phyloP scores from a whole-genome alignment of 2,329 filamentous ascomycete species.

The Decorospora gaudefroyi region DNA sequence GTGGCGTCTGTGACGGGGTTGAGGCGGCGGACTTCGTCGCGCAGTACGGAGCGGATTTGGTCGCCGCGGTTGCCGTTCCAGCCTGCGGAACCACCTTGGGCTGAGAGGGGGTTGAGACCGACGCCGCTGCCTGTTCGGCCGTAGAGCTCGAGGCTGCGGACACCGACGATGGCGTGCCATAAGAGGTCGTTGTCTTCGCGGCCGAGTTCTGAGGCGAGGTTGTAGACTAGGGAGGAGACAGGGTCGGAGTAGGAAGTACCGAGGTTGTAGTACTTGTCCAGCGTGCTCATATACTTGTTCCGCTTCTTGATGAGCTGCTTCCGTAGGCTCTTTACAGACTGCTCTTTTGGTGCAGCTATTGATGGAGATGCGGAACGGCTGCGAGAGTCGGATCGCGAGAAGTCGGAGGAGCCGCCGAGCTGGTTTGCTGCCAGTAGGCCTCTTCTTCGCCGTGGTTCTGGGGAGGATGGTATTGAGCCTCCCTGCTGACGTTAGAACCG shows the following conservation, averaged over 20 bases:
- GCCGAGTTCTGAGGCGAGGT: slow-evolving; percentile 89
- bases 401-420: slow-evolving; percentile 45
- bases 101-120: slow-evolving; percentile 62
- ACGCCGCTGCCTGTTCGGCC: slow-evolving; percentile 82
- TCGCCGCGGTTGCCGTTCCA: slow-evolving; percentile 84
- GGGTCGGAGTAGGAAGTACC: slow-evolving; percentile 94
- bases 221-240: slow-evolving; percentile 92
- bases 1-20: slow-evolving; percentile 72
- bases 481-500: slow-evolving; percentile 36
- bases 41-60: slow-evolving; percentile 79
- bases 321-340: slow-evolving; percentile 73
- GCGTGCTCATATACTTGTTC: slow-evolving; percentile 72
- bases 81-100: slow-evolving; percentile 62
- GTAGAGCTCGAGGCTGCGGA: slow-evolving; percentile 91
- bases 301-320: slow-evolving; percentile 75
- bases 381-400: slow-evolving; percentile 48
- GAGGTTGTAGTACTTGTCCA: slow-evolving; percentile 82
- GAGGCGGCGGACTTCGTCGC: slow-evolving; percentile 90
- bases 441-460: slow-evolving; percentile 64
- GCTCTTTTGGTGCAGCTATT: slow-evolving; percentile 56
- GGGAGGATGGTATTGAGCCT: slow-evolving; percentile 68
- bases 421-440: slow-evolving; percentile 54
- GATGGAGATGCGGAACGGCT: slow-evolving; percentile 45
- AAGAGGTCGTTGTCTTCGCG: slow-evolving; percentile 95
- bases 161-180: slow-evolving; percentile 93